A percentile compares a stretch with the other conserved stretches of the same genome.
Conservation (phyloP, 2,329 filamentous ascomycete species). For the Coniella lustricola region DNA sequence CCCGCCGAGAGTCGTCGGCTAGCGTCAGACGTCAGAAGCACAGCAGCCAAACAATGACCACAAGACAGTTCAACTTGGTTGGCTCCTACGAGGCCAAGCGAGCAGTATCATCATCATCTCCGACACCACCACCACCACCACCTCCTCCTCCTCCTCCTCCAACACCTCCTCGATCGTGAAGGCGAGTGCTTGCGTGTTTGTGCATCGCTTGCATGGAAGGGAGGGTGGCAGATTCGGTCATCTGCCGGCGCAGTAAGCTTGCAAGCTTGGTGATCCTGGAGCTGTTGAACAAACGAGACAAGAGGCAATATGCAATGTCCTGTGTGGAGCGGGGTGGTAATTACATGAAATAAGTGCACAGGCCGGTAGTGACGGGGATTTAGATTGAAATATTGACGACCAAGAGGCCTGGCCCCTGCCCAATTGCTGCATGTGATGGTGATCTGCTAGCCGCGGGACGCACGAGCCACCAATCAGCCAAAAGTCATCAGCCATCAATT, state of each 20-base stretch:
- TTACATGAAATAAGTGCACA: slow-evolving; percentile 2
- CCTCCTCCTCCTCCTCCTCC: too few relatives aligned
- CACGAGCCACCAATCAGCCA: neutral
- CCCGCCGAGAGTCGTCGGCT: too few relatives aligned
- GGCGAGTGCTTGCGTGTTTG: neutral
- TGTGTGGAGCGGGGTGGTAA: slow-evolving; percentile 1
- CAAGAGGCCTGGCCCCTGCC: slow-evolving; percentile 2
- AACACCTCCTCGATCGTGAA: too few relatives aligned
- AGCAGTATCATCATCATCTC: too few relatives aligned
- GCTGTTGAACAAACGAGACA: neutral
- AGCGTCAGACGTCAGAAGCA: too few relatives aligned
- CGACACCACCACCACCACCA: too few relatives aligned
- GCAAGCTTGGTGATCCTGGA: too few relatives aligned
- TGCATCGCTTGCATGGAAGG: neutral
- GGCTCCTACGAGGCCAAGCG: too few relatives aligned
- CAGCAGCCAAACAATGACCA: too few relatives aligned
- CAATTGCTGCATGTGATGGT: neutral
- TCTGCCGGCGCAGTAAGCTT: neutral
- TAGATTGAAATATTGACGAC: slow-evolving; percentile 16
- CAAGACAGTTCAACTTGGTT: too few relatives aligned
- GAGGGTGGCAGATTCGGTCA: neutral
- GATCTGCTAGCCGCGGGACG: neutral
- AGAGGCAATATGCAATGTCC: slow-evolving; percentile 1
- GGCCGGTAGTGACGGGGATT: slow-evolving; percentile 14
- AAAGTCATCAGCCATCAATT: neutral